These are phyloP conservation scores for Sporothrix mexicana DNA, from an alignment of 2,329 filamentous ascomycete genomes.

Conservation along the genomic window DNA sequence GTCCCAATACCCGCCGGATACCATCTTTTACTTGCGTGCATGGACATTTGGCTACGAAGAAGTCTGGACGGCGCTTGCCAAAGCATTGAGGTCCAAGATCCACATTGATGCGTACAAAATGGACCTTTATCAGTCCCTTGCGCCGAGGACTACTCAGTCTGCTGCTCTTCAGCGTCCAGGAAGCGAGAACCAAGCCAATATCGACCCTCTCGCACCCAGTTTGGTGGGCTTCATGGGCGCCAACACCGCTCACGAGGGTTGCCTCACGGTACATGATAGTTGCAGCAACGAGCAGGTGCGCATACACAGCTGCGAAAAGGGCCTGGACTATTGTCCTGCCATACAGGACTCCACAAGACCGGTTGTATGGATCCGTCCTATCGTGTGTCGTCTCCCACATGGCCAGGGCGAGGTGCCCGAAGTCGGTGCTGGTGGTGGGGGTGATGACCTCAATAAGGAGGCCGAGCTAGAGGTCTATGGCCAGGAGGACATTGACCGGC, in stretches of 20 bases:
- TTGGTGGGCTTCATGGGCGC: conserved; percentile 77
- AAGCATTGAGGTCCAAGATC: conserved; percentile 69
- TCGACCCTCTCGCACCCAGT: conserved; percentile 65
- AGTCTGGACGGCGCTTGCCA: conserved; percentile 82
- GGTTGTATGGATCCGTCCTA: conserved; percentile 77
- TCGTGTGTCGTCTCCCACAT: conserved; percentile 68
- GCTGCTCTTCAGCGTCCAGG: conserved; percentile 43
- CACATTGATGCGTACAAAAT: conserved; percentile 85
- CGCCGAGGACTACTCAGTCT: conserved; percentile 34
- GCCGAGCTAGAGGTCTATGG: conserved; percentile 68
- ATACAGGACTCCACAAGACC: conserved; percentile 49
- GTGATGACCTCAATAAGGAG: conserved; percentile 72
- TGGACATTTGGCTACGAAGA: conserved; percentile 94
- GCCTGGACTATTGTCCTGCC: conserved; percentile 60
- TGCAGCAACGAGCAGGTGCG: conserved; percentile 50
- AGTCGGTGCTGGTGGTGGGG: conserved; percentile 77
- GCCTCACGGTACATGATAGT: conserved; percentile 66
- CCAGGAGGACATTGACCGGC: conserved; percentile 38
- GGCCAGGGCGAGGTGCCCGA: conserved; percentile 70
- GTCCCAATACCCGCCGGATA: conserved; percentile 69
- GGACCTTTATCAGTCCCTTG: conserved; percentile 68
- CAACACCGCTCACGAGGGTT: conserved; percentile 72
- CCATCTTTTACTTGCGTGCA: conserved; percentile 80
- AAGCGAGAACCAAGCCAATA: conserved; percentile 49
- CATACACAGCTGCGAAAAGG: conserved; percentile 86